Conservation (phyloP, 768 basidiomycete genomes). For the Lenzites betulinus region DNA sequence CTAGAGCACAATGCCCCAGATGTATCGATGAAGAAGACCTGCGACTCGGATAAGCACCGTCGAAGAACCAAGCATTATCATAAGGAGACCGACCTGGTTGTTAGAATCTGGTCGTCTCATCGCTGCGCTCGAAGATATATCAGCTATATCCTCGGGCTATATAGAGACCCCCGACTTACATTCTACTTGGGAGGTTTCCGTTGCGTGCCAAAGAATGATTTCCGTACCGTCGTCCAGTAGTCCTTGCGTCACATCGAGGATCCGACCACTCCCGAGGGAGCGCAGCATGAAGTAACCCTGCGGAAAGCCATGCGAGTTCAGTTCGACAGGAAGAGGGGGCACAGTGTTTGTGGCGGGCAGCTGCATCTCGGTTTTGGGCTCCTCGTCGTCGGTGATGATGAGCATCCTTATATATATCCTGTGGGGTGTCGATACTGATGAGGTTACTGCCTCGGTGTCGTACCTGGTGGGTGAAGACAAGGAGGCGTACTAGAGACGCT, state of each 20-base stretch:
- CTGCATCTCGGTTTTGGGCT: not conserved
- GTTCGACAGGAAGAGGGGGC: constrained; percentile 24
- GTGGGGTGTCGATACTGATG: not conserved
- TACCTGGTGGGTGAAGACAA: not conserved
- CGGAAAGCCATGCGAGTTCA: constrained; percentile 35
- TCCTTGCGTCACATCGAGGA: constrained; percentile 60
- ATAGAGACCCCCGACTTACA: constrained; percentile 39
- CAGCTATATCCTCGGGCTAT: not conserved
- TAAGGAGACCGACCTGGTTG: constrained; percentile 58
- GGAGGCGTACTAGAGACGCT: not conserved
- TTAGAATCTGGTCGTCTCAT: constrained; percentile 68
- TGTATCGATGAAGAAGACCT: constrained; percentile 86
- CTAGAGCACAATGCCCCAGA: constrained; percentile 77
- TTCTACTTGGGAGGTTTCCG: constrained; percentile 78
- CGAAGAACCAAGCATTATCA: not conserved
- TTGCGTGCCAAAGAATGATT: constrained; percentile 69
- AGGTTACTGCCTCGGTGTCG: not conserved
- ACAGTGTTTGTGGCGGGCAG: not conserved
- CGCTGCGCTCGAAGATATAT: constrained; percentile 39
- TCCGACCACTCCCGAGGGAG: constrained; percentile 51
- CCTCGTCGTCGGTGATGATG: constrained; percentile 10
- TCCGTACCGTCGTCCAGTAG: constrained; percentile 61
- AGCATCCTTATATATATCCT: constrained; percentile 3
- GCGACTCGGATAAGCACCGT: not conserved
- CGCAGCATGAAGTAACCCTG: constrained; percentile 65